phyloP scores from a whole-genome alignment of 2,329 filamentous ascomycete genomes.

The Aspergillus texensis region DNA sequence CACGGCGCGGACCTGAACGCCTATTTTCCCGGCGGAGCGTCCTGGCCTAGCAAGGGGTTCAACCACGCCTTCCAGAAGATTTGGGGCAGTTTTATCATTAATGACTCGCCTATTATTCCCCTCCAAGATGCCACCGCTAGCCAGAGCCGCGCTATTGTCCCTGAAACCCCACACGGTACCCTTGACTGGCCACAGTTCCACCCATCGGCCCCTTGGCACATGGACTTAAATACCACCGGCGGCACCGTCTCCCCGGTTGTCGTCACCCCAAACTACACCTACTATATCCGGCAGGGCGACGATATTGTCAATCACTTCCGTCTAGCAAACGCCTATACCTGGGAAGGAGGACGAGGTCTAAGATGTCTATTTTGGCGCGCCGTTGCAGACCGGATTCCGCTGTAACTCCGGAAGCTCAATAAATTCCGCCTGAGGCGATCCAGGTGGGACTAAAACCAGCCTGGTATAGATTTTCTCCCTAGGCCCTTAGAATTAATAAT shows the following conservation, averaged over 20 bases:
- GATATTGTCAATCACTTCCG: conserved; percentile 44
- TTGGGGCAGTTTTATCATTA: background rate
- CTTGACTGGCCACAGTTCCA: conserved; percentile 33
- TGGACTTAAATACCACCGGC: conserved; percentile 54
- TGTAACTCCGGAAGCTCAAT: background rate
- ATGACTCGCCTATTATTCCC: background rate
- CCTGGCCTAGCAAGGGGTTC: background rate
- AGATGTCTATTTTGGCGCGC: conserved; percentile 45
- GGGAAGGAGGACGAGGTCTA: conserved; percentile 52
- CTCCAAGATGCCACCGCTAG: background rate
- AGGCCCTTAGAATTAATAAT: background rate
- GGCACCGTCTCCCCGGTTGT: conserved; percentile 27
- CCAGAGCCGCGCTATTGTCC: background rate
- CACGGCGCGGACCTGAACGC: background rate
- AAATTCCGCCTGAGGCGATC: background rate
- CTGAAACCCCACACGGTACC: background rate
- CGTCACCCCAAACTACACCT: conserved; percentile 26
- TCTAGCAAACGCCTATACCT: conserved; percentile 47
- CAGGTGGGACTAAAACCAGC: background rate
- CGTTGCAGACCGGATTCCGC: conserved; percentile 10
- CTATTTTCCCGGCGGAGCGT: background rate
- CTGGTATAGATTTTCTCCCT: background rate
- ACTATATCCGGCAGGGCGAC: conserved; percentile 29
- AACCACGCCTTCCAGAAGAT: background rate
- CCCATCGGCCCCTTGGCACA: conserved; percentile 36